These are phyloP conservation scores for Acanthochlamys bracteata DNA, from an alignment of 106 monocot genomes.

Conservation along the genomic window DNA sequence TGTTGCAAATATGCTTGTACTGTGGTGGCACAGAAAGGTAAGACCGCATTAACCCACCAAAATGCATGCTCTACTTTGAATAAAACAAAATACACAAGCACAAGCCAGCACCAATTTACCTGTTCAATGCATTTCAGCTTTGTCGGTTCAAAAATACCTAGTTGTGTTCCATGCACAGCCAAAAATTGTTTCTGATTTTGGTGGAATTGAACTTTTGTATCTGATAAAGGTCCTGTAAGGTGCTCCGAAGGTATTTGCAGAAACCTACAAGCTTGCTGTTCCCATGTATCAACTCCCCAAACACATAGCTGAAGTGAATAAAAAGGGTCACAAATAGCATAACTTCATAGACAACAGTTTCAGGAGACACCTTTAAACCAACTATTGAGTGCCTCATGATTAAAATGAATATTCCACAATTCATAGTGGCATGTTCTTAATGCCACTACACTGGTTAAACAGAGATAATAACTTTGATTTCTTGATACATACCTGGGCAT, in stretches of 20 bases:
- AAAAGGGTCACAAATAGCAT: background rate
- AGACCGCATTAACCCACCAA: no score
- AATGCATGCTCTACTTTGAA: background rate
- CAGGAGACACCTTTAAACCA: no score
- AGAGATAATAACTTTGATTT: background rate
- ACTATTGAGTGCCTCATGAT: no score
- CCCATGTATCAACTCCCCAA: conserved; percentile 34
- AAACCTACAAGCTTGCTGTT: conserved; percentile 19
- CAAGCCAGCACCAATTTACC: conserved; percentile 8
- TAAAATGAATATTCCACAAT: no score
- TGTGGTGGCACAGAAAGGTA: no score
- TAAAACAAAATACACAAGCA: background rate
- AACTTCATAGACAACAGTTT: no score
- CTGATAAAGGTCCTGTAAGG: conserved; percentile 11
- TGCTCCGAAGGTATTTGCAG: conserved; percentile 23
- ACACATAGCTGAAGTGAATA: conserved; percentile 25
- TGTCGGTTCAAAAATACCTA: conserved; percentile 27
- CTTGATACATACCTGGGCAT: conserved; percentile 44
- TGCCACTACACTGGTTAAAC: background rate
- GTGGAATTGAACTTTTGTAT: conserved; percentile 36
- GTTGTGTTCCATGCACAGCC: conserved; percentile 31
- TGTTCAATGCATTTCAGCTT: conserved; percentile 40
- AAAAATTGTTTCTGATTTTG: conserved; percentile 29
- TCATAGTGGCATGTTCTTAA: background rate
- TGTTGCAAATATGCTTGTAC: no score